Base-by-base conservation (phyloP, 306 rosid species). In the Trichosanthes cucumerina region DNA sequence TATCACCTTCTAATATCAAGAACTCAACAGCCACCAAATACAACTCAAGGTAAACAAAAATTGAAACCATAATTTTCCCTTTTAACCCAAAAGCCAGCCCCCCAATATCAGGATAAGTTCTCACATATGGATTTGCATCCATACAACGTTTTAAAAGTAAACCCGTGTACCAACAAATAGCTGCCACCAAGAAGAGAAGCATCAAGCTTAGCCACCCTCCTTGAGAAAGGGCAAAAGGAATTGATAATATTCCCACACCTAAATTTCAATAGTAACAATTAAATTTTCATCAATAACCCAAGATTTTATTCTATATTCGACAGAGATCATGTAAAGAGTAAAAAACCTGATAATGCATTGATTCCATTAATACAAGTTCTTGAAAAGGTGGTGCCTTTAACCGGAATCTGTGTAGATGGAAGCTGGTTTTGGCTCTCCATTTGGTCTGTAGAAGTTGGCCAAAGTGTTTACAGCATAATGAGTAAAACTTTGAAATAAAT, bases 121-220 rank as follows among this genome's bases (percentile, higher is more conserved):
- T 92, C 33, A 89, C 83, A 0, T 0, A 43, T 6, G 88, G 88
- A 59, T 82, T 53, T 68, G 65, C 16, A 1, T 76, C 79, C 92
- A 92, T 92, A 52, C 97, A 92, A 41, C 89, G 80, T 44, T 80
- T 76, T 6, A 86, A 80, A 77, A 92, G 93, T 54, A 87, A 39
- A 3, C 87, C 97, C 2, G 96, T 92, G 79, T 89, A 92, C 85
- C 90, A 90, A 59, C 90, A 85, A 9, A 90, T 68, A 21, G 73
- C 77, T 6, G 92, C 91, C 13, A 92, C 81, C 2, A 85, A 4
- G 33, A 90, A 57, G 0, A 92, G 83, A 12, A 88, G 64, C 1
- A 84, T 57, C 13, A 90, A 66, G 79, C 92, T 89, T 34, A 87
- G n/a, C 97, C 96, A 90, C 52, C 97, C 97, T 78, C 92, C 97